These are phyloP conservation scores for Adansonia madagascariensis DNA, from an alignment of 441 rosid genomes.

Conservation along the genomic window DNA sequence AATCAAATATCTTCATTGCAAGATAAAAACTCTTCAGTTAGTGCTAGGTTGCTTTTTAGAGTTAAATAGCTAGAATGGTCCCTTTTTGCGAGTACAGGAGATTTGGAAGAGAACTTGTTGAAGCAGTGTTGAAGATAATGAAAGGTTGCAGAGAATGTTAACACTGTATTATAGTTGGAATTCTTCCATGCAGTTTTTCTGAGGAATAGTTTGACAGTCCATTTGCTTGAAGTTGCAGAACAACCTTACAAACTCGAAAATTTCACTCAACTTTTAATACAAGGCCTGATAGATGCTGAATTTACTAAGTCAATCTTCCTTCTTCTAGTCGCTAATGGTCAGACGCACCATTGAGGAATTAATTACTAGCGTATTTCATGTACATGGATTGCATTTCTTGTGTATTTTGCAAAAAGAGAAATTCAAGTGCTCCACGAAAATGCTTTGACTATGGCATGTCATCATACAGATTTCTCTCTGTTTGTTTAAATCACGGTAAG, in stretches of 20 bases:
- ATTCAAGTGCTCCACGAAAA: neutral
- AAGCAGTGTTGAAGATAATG: neutral
- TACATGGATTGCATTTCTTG: neutral
- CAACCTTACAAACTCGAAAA: neutral
- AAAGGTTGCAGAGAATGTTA: neutral
- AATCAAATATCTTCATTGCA: neutral
- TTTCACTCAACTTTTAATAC: neutral
- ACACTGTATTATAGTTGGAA: conserved; percentile 13
- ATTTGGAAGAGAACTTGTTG: neutral
- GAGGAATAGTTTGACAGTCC: conserved; percentile 15
- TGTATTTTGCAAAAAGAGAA: conserved; percentile 1
- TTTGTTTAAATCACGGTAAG: conserved; percentile 21
- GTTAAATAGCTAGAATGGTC: conserved; percentile 8
- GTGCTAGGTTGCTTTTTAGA: conserved; percentile 13
- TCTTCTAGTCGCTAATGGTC: conserved; percentile 9
- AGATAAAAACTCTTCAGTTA: neutral
- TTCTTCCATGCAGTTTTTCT: neutral
- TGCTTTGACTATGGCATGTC: neutral
- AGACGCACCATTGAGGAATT: conserved; percentile 4
- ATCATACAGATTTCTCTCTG: neutral
- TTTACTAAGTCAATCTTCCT: neutral
- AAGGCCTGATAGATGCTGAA: neutral
- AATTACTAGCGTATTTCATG: neutral
- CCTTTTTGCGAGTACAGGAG: neutral
- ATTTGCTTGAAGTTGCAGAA: conserved; percentile 12